phyloP scores from a whole-genome alignment of 179 eudicot species.

The Amaranthus tricolor region DNA sequence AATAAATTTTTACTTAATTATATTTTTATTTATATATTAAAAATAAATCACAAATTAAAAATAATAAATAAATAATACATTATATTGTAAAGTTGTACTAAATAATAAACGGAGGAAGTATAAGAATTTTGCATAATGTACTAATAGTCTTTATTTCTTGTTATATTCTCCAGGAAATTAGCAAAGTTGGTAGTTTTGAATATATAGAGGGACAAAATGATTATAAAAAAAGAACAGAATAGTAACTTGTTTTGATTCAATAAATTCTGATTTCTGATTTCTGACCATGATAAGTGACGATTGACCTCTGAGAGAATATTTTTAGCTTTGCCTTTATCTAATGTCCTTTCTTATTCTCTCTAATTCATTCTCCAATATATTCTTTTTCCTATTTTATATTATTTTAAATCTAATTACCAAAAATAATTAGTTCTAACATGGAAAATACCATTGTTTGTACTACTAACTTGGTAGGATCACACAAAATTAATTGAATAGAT shows the following conservation, averaged over 20 bases:
- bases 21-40: too few species aligned
- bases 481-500: too few species aligned
- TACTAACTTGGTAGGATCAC: too few species aligned
- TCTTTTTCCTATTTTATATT: constrained; percentile 16
- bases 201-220: constrained; percentile 23
- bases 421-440: too few species aligned
- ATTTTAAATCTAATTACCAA: constrained; percentile 6
- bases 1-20: too few species aligned
- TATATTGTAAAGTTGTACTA: too few species aligned
- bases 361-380: constrained; percentile 20
- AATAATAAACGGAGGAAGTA: too few species aligned
- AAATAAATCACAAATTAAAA: too few species aligned
- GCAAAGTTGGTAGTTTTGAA: neutral
- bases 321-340: constrained; percentile 11
- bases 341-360: constrained; percentile 12
- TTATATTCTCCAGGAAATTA: neutral
- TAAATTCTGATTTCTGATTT: constrained; percentile 17
- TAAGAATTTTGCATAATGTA: too few species aligned
- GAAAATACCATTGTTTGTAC: too few species aligned
- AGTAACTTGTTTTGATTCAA: constrained; percentile 2
- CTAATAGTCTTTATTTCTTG: neutral
- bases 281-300: constrained; percentile 15
- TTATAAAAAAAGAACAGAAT: constrained; percentile 19
- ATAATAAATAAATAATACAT: too few species aligned
- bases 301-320: constrained; percentile 27